Base-by-base conservation (phyloP, 257 asterid species). In the Petrea volubilis region DNA sequence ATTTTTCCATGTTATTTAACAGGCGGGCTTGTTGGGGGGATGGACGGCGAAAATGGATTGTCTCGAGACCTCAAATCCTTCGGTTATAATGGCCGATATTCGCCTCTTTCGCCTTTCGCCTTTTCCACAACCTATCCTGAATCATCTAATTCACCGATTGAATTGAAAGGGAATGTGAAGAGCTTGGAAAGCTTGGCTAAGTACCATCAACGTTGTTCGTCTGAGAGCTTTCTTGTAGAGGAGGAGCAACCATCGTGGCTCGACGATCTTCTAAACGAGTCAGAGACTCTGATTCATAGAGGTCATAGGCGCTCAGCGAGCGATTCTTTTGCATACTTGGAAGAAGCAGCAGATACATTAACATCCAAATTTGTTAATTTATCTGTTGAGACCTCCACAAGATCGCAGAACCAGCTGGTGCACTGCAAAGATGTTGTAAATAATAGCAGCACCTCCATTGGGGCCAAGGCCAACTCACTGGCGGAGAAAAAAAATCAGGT, bases 171-270 rank as follows among this genome's bases (percentile, higher is more conserved):
- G 34, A 71, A 23, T 23, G n/a, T 18, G 44, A 74, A 57, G 64
- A 18, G 60, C 5, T 49, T n/a, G n/a, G 84, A 72, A 64, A 74
- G 68, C 46, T 29, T 28, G 0, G 66, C 28, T 20, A 66, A 28
- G 20, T 68, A 55, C 77, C 93, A 83, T 38, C 88, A 81, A 5
- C 91, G 91, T 27, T 80, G 91, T 64, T 81, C 88, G 2, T 90
- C 96, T 0, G 96, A 87, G 68, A 84, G 83, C 76, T 72, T 82
- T 27, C 84, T 88, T 27, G 18, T 71, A 2, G 96, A 90, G 41
- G 96, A 90, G 47, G 97, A 90, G 72, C 92, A 92, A 59, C 96
- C 90, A 20, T 74, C 83, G 20, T 92, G 98, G 98, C 85, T 92
- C 1, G 97, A 92, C 8, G 98, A 92, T 60, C 98, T 92, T 50